Evolutionary conservation across 1,284 basidiomycete genomes (phyloP), one percentile per base, ranked within the genome.

Genomic region (Leccinum griseonigrum): DNA sequence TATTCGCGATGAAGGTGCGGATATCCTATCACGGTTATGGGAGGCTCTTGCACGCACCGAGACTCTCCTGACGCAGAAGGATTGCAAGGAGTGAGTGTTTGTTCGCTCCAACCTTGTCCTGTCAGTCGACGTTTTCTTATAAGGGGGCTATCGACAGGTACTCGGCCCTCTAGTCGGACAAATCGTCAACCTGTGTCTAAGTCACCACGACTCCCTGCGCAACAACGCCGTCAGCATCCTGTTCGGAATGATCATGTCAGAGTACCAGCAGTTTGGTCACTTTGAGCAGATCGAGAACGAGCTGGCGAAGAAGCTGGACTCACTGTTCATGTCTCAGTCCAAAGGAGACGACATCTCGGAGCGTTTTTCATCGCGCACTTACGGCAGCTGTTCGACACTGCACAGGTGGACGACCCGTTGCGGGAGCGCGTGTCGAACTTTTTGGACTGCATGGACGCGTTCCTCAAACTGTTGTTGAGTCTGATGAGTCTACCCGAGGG

Each of bases 361-460:
- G 90, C 93, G 7, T 96, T 97, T 78, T 98, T 98, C 79, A 91
- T 98, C 68, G 85, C 88, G n/a, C 93, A 97, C 66, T 84, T 99
- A 54, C 87, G 94, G 13, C 85, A 89, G 64, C 81, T 97, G 3
- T 97, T 98, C 71, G 93, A 97, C 60, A 83, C 85, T 14, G 86
- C 92, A 0, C 84, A 89, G 34, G 90, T 96, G 13, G 92, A 97
- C 65, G 85, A 88, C 54, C 82, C 85, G 57, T 83, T 98, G 54
- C 86, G 91, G 9, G 83, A 87, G 54, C 86, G 92, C 32, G 91
- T 97, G 29, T 85, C 88, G 2, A 80, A 78, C 34, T 98, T 98
- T 81, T 80, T 99, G 40, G 88, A 94, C 67, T 92, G 94, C 10
- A 91, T 98, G 7, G 93, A 97, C 70, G 83, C 91, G 29, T 99